Evolutionary conservation across 2,329 filamentous ascomycete species (phyloP).

Genomic region (Paraconiothyrium sp.): DNA sequence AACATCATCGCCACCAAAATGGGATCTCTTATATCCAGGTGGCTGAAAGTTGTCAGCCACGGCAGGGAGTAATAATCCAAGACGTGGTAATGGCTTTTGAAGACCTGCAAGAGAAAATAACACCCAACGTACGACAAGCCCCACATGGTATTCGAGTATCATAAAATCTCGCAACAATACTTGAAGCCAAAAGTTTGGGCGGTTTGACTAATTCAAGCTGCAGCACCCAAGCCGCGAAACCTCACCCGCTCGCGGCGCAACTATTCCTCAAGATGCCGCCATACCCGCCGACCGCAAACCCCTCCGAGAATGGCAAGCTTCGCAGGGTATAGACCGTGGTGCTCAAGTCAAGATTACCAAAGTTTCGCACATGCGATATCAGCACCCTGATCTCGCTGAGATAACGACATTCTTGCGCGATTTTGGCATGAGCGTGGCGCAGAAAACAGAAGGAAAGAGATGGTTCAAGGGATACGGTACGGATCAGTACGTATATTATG

Average conservation of each 20-base stretch:
- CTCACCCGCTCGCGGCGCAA: slow-evolving; percentile 53
- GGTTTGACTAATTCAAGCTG: not conserved
- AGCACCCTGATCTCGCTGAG: slow-evolving; percentile 60
- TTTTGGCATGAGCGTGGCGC: slow-evolving; percentile 48
- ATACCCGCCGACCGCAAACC: slow-evolving; percentile 48
- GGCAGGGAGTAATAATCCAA: not conserved
- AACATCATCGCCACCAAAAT: slow-evolving; percentile 15
- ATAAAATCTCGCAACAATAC: not conserved
- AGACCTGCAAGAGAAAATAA: slow-evolving; percentile 43
- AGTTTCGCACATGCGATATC: slow-evolving; percentile 63
- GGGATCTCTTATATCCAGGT: not conserved
- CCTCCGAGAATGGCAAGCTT: slow-evolving; percentile 50
- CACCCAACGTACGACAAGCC: slow-evolving; percentile 37
- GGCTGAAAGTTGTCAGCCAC: not conserved
- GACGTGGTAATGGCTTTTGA: slow-evolving; percentile 39
- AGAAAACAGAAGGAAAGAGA: slow-evolving; percentile 48
- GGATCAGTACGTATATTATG: slow-evolving; percentile 68
- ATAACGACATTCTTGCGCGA: slow-evolving; percentile 58
- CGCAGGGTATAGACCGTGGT: slow-evolving; percentile 53
- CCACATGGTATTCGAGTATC: slow-evolving; percentile 24
- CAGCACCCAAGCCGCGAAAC: slow-evolving; percentile 44
- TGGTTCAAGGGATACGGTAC: slow-evolving; percentile 70
- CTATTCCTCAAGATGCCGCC: slow-evolving; percentile 51
- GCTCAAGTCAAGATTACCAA: slow-evolving; percentile 59
- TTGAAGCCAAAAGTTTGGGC: not conserved